phyloP scores from a whole-genome alignment of 2,329 filamentous ascomycete species.

The Coniella vitis region DNA sequence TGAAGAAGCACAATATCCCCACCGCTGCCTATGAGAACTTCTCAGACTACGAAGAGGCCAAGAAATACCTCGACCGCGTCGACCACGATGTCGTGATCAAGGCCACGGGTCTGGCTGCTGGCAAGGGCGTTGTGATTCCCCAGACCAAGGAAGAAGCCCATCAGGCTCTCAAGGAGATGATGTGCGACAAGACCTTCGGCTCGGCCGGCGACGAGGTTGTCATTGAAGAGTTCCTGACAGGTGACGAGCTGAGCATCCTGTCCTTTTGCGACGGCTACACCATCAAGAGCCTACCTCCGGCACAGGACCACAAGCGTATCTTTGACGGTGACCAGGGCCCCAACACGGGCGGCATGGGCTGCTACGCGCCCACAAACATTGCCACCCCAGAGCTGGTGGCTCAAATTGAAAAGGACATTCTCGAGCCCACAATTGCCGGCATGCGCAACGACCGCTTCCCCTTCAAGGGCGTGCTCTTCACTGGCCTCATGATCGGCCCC shows the following conservation, averaged over 20 bases:
- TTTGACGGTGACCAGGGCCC: conserved; percentile 84
- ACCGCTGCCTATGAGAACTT: conserved; percentile 92
- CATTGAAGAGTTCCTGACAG: conserved; percentile 87
- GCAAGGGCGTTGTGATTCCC: conserved; percentile 92
- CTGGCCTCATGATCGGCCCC: conserved; percentile 87
- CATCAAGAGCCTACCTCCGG: conserved; percentile 76
- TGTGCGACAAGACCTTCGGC: conserved; percentile 83
- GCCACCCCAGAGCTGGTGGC: conserved; percentile 69
- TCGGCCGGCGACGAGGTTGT: conserved; percentile 84
- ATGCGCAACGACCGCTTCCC: conserved; percentile 75
- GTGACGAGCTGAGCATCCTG: conserved; percentile 86
- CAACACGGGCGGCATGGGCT: conserved; percentile 97
- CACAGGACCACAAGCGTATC: conserved; percentile 95
- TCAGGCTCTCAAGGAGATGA: conserved; percentile 76
- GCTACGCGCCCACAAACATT: conserved; percentile 85
- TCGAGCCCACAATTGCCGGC: conserved; percentile 84
- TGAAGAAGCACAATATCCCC: conserved; percentile 83
- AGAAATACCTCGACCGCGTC: conserved; percentile 65
- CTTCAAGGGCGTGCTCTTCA: conserved; percentile 73
- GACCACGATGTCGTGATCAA: conserved; percentile 83
- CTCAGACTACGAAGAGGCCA: conserved; percentile 64
- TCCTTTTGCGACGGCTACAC: conserved; percentile 87
- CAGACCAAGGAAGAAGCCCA: conserved; percentile 75
- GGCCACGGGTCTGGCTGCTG: conserved; percentile 82
- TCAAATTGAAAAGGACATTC: conserved; percentile 69